Conservation (phyloP, 345 rosid species). For the Populus tremula region DNA sequence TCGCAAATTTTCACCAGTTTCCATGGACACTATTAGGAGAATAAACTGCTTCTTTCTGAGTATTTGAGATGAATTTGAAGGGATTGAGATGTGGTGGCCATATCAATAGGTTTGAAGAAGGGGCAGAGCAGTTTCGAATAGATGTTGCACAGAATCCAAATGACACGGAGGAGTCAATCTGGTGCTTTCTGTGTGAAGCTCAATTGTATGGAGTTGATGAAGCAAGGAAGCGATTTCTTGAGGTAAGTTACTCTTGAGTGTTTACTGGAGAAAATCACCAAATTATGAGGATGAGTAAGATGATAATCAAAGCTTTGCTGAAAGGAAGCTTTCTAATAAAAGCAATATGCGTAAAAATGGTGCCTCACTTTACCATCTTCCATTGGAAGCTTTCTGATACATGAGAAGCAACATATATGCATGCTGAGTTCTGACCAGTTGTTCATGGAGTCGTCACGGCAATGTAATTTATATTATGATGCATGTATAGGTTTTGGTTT, state of each 20-base stretch:
- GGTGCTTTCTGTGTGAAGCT: slow-evolving; percentile 92
- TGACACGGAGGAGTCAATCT: slow-evolving; percentile 90
- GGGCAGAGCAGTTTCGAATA: slow-evolving; percentile 81
- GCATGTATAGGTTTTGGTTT: background rate
- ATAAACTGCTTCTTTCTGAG: background rate
- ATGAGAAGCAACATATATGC: background rate
- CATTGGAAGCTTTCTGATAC: background rate
- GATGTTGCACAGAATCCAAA: slow-evolving; percentile 91
- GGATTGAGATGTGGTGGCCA: slow-evolving; percentile 7
- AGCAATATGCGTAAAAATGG: background rate
- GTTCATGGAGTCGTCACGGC: background rate
- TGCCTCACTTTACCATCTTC: background rate
- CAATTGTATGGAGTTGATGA: slow-evolving; percentile 55
- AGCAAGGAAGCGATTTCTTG: slow-evolving; percentile 63
- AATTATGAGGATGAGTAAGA: background rate
- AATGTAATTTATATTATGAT: background rate
- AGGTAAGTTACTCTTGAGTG: slow-evolving; percentile 37
- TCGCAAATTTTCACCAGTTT: background rate
- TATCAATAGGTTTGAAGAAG: slow-evolving; percentile 69
- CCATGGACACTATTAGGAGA: background rate
- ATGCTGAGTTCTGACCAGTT: background rate
- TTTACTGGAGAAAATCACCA: background rate
- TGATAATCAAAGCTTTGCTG: background rate
- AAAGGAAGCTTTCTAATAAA: background rate
- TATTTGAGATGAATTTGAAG: background rate